Base-by-base conservation (phyloP, 176 grass and related monocot genomes). In the Bromus sterilis region DNA sequence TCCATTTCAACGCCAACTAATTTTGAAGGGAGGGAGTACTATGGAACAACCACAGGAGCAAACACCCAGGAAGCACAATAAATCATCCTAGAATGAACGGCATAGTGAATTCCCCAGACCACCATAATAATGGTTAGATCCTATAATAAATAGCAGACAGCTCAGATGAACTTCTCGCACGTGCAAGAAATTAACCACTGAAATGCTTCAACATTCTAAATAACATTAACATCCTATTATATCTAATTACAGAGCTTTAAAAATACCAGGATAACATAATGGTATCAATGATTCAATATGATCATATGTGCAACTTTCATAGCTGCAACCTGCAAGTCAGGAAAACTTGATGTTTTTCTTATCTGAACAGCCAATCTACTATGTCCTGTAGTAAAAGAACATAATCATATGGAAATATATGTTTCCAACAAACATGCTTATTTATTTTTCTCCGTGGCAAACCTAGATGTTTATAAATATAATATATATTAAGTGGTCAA, bases 361-460 rank as follows among this genome's bases (percentile, higher is more conserved):
- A 40, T 67, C 73, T 12, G 13, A 84, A 6, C 28, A 84, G 26
- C 66, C 34, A 84, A 34, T 79, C 37, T 57, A 84, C 49, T 70
- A 40, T 31, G 9, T 46, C 28, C 5, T 11, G 16, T 51, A 24
- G 56, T 49, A 51, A 39, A 79, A 79, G 18, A 71, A 71, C 15
- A 41, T 43, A 44, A 43, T 43, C 3, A 40, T 68, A 11, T 31
- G 28, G 26, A 61, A 15, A 26, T 65, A 11, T 65, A 65, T 71
- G 39, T 71, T 42, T 28, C 43, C 39, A 44, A 71, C 68, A n/a
- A 62, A 65, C 48, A 71, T 55, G 41, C 21, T 78, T 23, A 61
- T 48, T 56, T 20, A 43, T 36, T 70, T 57, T 49, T 43, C 67
- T 43, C 39, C 15, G 18, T 29, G 43, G 25, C 40, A 41, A 80